phyloP scores from a whole-genome alignment of 495 filamentous ascomycete species.

The Xylaria castorea region DNA sequence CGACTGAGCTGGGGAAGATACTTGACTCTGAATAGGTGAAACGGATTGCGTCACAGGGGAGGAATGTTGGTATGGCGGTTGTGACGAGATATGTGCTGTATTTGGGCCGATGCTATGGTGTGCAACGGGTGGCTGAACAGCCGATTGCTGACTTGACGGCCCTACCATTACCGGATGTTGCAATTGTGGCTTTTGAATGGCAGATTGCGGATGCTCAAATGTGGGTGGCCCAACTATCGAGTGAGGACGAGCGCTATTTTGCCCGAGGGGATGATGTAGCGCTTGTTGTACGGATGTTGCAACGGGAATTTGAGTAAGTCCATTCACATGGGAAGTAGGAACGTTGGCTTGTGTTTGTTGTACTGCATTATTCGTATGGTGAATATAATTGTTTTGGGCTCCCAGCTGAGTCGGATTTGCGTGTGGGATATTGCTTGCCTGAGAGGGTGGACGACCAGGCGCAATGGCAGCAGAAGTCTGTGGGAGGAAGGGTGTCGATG shows the following conservation, averaged over 20 bases:
- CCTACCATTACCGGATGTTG: constrained; percentile 12
- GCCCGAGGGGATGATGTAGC: neutral
- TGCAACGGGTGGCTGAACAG: neutral
- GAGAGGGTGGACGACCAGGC: constrained; percentile 7
- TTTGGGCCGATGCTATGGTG: constrained; percentile 11
- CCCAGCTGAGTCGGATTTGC: neutral
- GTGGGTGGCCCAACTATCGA: neutral
- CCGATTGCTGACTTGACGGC: constrained; percentile 11
- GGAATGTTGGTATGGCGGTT: constrained; percentile 17
- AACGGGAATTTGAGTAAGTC: neutral
- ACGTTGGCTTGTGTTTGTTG: constrained; percentile 10
- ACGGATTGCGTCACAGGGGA: constrained; percentile 33
- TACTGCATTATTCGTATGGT: neutral
- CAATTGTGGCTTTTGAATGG: constrained; percentile 7
- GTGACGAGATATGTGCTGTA: constrained; percentile 25
- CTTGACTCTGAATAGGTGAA: constrained; percentile 40
- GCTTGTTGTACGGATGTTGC: neutral
- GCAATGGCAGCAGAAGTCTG: neutral
- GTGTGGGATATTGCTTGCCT: neutral
- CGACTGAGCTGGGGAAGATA: constrained; percentile 39
- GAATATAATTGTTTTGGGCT: neutral
- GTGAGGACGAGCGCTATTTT: neutral
- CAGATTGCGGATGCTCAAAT: neutral
- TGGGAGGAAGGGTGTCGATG: neutral
- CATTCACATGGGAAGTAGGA: neutral